Base-by-base conservation (phyloP, 2,329 filamentous ascomycete species). In the Alternaria sp. region DNA sequence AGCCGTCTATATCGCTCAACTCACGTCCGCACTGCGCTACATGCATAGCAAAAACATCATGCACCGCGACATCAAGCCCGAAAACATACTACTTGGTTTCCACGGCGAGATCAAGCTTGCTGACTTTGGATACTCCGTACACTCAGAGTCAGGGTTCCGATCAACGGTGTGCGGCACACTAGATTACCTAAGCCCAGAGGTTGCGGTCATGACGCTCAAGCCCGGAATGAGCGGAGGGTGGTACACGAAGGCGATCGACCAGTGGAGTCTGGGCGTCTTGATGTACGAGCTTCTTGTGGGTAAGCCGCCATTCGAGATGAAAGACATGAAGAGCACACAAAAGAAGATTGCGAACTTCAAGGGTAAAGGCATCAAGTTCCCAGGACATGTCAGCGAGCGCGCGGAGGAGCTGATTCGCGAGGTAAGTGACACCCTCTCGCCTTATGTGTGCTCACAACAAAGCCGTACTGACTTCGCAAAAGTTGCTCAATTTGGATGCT, bases 101-200 rank as follows among this genome's bases (percentile, higher is more conserved):
- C 94, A 97, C 77, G 93, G 93, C 65, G 94, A 98, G 84, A 93
- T 97, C 83, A 97, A 97, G 82, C 93, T 97, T 75, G 96, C 92
- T 7, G 95, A 97, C 81, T 97, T 97, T 76, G 94, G 94, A 59
- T 97, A 94, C 93, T 96, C 92, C 80, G 94, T 97, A 6, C 95
- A 97, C 81, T 94, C 94, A 5, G 93, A 93, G 20, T 97, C 95
- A 80, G 95, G 93, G 81, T 85, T 94, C 67, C 87, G 94, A 65
- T 90, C 93, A 73, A 97, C 94, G 46, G 92, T 97, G 87, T 97
- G 94, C 79, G 95, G 95, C 61, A 97, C 95, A 15, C 87, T 97
- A 30, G 95, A 97, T 81, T 97, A 97, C 80, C 86, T 97, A 11
- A 94, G 94, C 5, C 95, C 95, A 2, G 94, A 97, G 87, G 97